Conservation (phyloP, 805 yeast species). For the Cephaloascus albidus region DNA sequence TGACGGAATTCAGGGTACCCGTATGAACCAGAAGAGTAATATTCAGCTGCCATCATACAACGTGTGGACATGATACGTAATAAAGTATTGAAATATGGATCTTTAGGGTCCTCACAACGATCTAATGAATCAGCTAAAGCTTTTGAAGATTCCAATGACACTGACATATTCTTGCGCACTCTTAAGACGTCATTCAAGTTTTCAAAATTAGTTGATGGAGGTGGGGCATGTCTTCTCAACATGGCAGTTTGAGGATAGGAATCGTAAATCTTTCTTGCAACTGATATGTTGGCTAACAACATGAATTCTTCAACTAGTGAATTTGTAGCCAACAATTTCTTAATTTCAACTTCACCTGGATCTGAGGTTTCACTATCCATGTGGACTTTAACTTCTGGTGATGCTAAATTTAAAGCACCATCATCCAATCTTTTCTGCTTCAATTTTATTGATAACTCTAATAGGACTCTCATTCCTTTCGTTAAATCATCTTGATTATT, state of each 20-base stretch:
- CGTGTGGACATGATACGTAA: slow-evolving; percentile 95
- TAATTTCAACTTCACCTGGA: slow-evolving; percentile 91
- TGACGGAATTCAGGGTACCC: slow-evolving; percentile 90
- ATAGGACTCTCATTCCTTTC: slow-evolving; percentile 75
- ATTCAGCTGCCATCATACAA: slow-evolving; percentile 99
- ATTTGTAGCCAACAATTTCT: slow-evolving; percentile 80
- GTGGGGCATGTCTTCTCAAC: slow-evolving; percentile 97
- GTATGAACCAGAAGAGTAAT: slow-evolving; percentile 84
- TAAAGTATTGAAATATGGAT: slow-evolving; percentile 87
- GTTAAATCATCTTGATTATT: slow-evolving; percentile 77
- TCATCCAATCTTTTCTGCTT: slow-evolving; percentile 83
- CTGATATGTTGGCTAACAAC: slow-evolving; percentile 95
- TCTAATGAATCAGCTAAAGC: slow-evolving; percentile 92
- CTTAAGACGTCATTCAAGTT: slow-evolving; percentile 80
- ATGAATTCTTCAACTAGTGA: slow-evolving; percentile 97
- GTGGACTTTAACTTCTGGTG: slow-evolving; percentile 96
- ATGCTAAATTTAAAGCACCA: slow-evolving; percentile 94
- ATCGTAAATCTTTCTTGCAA: slow-evolving; percentile 85
- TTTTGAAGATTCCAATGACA: slow-evolving; percentile 78
- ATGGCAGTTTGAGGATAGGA: slow-evolving; percentile 97
- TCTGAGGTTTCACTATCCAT: slow-evolving; percentile 97
- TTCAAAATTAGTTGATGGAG: slow-evolving; percentile 92
- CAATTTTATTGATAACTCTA: slow-evolving; percentile 71
- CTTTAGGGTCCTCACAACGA: slow-evolving; percentile 71
- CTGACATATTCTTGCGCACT: slow-evolving; percentile 63